A percentile compares a stretch with the other conserved stretches of the same genome.
phyloP scores from a whole-genome alignment of 345 rosid species.

The Pseudoturritis turrita region DNA sequence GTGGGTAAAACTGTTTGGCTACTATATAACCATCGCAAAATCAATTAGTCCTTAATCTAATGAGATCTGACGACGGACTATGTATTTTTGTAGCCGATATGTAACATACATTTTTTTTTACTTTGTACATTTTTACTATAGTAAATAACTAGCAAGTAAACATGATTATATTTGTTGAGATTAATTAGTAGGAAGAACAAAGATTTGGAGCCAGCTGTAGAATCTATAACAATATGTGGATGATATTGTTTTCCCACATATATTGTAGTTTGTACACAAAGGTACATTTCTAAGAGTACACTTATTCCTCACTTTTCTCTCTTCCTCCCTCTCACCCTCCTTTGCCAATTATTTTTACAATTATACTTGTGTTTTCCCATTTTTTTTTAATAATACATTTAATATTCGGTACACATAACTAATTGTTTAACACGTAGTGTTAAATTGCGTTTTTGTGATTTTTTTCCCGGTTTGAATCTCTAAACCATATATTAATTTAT shows the following conservation, averaged over 20 bases:
- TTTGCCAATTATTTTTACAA: conserved; percentile 1
- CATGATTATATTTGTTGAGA: neutral
- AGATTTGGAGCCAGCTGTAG: conserved; percentile 24
- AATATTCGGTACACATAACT: neutral
- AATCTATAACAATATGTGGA: conserved; percentile 23
- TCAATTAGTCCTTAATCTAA: neutral
- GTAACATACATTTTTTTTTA: neutral
- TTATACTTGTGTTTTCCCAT: neutral
- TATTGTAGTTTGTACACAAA: conserved; percentile 29
- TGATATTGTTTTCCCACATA: conserved; percentile 7
- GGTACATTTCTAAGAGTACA: conserved; percentile 26
- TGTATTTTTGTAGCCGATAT: neutral
- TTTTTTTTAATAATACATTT: neutral
- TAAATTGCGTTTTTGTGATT: too few species aligned
- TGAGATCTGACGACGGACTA: neutral
- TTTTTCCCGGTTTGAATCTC: too few species aligned
- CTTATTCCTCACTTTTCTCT: conserved; percentile 19
- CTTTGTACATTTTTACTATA: neutral
- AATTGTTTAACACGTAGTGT: too few species aligned
- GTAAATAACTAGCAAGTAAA: neutral
- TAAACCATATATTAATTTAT: too few species aligned
- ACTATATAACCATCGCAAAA: neutral
- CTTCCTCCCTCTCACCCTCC: neutral
- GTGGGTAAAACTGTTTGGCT: neutral
- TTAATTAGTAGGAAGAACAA: neutral